These are phyloP conservation scores for Wickerhamomyces chambardii DNA, from an alignment of 805 yeast species.

Conservation along the genomic window DNA sequence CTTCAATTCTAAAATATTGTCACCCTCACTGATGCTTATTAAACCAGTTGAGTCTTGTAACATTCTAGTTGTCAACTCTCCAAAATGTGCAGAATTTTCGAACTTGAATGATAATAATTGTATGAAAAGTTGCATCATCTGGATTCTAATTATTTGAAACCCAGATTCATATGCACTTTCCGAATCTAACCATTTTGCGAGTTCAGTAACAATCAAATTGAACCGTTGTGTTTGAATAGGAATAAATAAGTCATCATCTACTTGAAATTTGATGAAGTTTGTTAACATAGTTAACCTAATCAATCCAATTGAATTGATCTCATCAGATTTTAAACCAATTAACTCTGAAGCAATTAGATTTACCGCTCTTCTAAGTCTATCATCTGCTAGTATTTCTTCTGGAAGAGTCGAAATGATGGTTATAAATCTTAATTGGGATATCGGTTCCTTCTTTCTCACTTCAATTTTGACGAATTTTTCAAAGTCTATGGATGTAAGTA, in stretches of 20 bases:
- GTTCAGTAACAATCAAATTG: conserved; percentile 45
- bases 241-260: conserved; percentile 20
- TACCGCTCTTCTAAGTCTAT: conserved; percentile 40
- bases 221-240: conserved; percentile 58
- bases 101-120: conserved; percentile 10
- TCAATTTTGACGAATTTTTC: conserved; percentile 23
- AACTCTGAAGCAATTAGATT: conserved; percentile 59
- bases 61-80: conserved; percentile 27
- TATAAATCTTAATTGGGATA: conserved; percentile 12
- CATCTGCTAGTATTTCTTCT: conserved; percentile 24
- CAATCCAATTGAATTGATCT: conserved; percentile 34
- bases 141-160: conserved; percentile 42
- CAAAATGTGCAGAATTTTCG: conserved; percentile 22
- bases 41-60: conserved; percentile 36
- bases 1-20: conserved; percentile 30
- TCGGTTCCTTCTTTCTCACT: conserved; percentile 22
- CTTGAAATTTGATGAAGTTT: conserved; percentile 22
- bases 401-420: conserved; percentile 25
- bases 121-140: conserved; percentile 36
- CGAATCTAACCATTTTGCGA: conserved; percentile 52
- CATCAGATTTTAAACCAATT: conserved; percentile 38
- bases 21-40: conserved; percentile 27
- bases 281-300: conserved; percentile 38
- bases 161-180: conserved; percentile 50
- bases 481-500: conserved; percentile 17